A percentile compares a stretch with the other conserved stretches of the same genome.
Conservation (phyloP, 352 stramenopile species). For the Globisporangium orthogonon region DNA sequence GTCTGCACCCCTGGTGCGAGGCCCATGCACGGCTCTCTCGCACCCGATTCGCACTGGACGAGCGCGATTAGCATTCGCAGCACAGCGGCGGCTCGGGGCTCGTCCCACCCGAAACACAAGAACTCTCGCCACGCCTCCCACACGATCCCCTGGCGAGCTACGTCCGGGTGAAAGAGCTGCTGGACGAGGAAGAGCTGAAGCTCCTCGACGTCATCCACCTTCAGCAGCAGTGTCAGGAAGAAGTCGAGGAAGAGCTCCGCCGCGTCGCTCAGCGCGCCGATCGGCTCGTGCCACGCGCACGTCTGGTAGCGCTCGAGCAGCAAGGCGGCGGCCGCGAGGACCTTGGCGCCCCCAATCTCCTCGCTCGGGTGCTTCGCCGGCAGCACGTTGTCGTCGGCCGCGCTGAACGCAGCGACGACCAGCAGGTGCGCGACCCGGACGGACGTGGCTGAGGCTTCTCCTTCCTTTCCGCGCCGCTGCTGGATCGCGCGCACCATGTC, state of each 20-base stretch:
- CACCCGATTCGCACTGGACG: slow-evolving; percentile 19
- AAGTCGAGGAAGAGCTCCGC: slow-evolving; percentile 31
- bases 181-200: slow-evolving; percentile 47
- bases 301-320: slow-evolving; percentile 33
- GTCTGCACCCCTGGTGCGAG: slow-evolving; percentile 24
- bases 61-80: slow-evolving; percentile 35
- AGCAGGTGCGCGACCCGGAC: slow-evolving; percentile 33
- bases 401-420: slow-evolving; percentile 25
- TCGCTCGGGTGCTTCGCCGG: slow-evolving; percentile 2
- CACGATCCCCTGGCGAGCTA: slow-evolving; percentile 30
- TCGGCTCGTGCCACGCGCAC: slow-evolving; percentile 17
- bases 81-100: slow-evolving; percentile 16
- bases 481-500: slow-evolving; percentile 37
- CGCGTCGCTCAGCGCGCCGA: slow-evolving; percentile 5
- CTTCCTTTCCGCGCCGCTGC: slow-evolving; percentile 14
- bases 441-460: slow-evolving; percentile 2
- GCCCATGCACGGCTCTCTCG: slow-evolving; percentile 3
- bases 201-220: slow-evolving; percentile 18
- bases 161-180: slow-evolving; percentile 40
- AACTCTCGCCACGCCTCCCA: slow-evolving; percentile 57
- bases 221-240: slow-evolving; percentile 24
- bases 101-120: slow-evolving; percentile 45
- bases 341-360: slow-evolving; percentile 6
- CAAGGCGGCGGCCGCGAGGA: slow-evolving; percentile 18
- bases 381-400: slow-evolving; percentile 2